phyloP scores from a whole-genome alignment of 768 basidiomycete species.

The Macrocybe gigantea region DNA sequence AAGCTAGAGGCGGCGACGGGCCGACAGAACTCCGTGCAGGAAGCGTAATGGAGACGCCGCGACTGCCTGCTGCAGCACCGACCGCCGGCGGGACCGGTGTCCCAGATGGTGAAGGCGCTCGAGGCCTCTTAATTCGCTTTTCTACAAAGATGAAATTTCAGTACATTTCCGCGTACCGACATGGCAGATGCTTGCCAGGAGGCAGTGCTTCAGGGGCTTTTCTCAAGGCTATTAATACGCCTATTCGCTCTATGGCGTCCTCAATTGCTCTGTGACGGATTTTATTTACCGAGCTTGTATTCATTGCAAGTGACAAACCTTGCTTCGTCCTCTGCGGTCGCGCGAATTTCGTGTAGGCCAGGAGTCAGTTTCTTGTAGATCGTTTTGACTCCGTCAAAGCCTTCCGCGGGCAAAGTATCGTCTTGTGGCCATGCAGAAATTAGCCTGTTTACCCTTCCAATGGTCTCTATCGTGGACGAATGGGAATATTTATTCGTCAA shows the following conservation, averaged over 20 bases:
- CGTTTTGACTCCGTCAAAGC: conserved; percentile 55
- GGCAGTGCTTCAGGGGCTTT: conserved; percentile 57
- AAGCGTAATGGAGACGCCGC: conserved; percentile 51
- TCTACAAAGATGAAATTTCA: conserved; percentile 29
- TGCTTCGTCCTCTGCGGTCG: conserved; percentile 53
- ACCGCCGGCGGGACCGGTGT: conserved; percentile 38
- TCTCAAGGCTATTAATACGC: conserved; percentile 65
- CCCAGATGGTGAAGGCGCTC: conserved; percentile 62
- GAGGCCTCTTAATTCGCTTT: conserved; percentile 73
- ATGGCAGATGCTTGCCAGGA: conserved; percentile 40
- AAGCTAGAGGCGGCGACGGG: conserved; percentile 40
- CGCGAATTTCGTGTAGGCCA: conserved; percentile 59
- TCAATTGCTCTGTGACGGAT: conserved; percentile 54
- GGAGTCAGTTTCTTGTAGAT: conserved; percentile 56
- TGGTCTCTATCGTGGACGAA: conserved; percentile 46
- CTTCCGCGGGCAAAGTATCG: conserved; percentile 62
- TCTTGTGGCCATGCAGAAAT: conserved; percentile 69
- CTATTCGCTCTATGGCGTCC: conserved; percentile 62
- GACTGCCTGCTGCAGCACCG: conserved; percentile 25
- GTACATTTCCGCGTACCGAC: neutral
- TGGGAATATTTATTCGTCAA: conserved; percentile 51
- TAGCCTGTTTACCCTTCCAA: conserved; percentile 68
- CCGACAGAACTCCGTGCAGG: conserved; percentile 56
- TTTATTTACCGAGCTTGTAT: conserved; percentile 1
- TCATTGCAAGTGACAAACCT: conserved; percentile 32